Conservation (phyloP, 1,284 basidiomycete genomes). For the Ceratobasidium sp. region DNA sequence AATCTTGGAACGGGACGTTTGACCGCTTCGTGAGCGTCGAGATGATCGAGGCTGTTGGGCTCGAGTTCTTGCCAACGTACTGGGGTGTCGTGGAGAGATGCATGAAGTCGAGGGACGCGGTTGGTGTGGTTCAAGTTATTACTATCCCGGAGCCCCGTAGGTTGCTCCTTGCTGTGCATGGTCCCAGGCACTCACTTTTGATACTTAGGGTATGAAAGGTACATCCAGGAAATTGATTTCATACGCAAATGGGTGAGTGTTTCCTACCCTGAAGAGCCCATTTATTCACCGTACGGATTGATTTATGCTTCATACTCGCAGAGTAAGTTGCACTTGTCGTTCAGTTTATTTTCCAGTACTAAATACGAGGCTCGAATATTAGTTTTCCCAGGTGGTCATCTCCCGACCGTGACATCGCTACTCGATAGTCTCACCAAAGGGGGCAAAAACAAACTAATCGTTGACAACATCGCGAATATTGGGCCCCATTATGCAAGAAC, state of each 20-base stretch:
- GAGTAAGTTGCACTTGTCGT: background rate
- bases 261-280: too few species aligned
- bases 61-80: slow-evolving; percentile 69
- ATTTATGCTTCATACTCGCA: background rate
- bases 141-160: slow-evolving; percentile 78
- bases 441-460: slow-evolving; percentile 61
- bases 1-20: slow-evolving; percentile 68
- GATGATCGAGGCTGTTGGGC: slow-evolving; percentile 79
- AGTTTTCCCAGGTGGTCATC: slow-evolving; percentile 82
- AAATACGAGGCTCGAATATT: background rate
- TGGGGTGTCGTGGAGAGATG: slow-evolving; percentile 75
- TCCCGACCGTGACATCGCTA: slow-evolving; percentile 66
- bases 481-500: slow-evolving; percentile 83
- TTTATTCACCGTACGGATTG: background rate
- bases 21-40: slow-evolving; percentile 78
- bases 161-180: slow-evolving; percentile 48
- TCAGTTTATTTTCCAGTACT: background rate
- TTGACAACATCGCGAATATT: slow-evolving; percentile 80
- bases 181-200: background rate
- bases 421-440: slow-evolving; percentile 64
- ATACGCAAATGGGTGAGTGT: slow-evolving; percentile 76
- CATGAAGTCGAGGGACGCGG: slow-evolving; percentile 66
- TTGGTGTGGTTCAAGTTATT: slow-evolving; percentile 79
- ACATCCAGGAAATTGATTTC: slow-evolving; percentile 72
- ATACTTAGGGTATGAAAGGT: slow-evolving; percentile 60